Base-by-base conservation (phyloP, 2,329 filamentous ascomycete genomes). In the Pleochaeta shiraiana region DNA sequence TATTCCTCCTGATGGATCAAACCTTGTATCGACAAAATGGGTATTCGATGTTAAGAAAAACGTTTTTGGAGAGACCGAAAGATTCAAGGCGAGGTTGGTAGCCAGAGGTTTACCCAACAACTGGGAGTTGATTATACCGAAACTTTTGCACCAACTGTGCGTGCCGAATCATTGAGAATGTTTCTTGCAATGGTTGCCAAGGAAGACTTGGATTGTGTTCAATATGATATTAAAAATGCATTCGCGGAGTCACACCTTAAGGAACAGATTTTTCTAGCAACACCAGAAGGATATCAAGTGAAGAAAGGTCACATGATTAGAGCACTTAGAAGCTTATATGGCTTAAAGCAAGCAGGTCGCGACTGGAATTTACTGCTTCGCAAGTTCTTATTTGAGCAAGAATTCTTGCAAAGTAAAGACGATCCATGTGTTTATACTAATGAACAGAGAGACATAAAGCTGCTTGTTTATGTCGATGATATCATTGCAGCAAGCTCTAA, bases 201-300 rank as follows among this genome's bases (percentile, higher is more conserved):
- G 7, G 47, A 64, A 43, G 47, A 64, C 33, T 28, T 64, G 12
- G 37, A 64, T 57, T 64, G 24, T 28, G 1, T 12, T 21, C 31
- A 64, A 28, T 64, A 37, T 28, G 30, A 64, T 43, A 64, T 64
- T 53, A 53, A 39, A 64, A 64, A 64, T 34, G 39, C 43, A 31
- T 64, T 64, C 24, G 53, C 43, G n/a, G 39, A 64, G 21, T 64
- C 47, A 30, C 21, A 11, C 31, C 11, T 53, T 33, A 7, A 63
- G 50, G n/a, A 53, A 53, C 11, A 53, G 4, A 11, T 53, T 11
- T 53, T 21, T 53, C 21, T 53, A 4, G 21, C 45, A n/a, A 9
- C 45, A 21, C 45, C 7, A 53, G 19, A 53, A 53, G 45, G 3
- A 21, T n/a, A 21, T 26, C 14, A 24, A 3, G 45, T 11, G 11